These are phyloP conservation scores for Myxozyma geophila DNA, from an alignment of 805 yeast genomes.

Conservation along the genomic window DNA sequence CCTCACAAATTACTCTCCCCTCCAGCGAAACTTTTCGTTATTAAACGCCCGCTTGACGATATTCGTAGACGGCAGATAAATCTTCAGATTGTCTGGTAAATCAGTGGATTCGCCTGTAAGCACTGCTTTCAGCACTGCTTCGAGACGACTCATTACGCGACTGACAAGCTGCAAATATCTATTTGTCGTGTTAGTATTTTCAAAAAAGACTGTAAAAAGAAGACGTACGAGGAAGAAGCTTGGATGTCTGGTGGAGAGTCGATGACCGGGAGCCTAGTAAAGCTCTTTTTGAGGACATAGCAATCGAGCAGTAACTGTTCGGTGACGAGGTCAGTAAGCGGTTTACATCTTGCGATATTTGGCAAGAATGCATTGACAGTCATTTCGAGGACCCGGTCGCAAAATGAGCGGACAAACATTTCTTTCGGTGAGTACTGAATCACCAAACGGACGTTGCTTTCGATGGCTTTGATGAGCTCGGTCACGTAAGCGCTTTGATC, in stretches of 20 bases:
- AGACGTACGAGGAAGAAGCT: slow-evolving; percentile 21
- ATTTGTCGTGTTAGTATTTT: slow-evolving; percentile 27
- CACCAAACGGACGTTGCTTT: slow-evolving; percentile 45
- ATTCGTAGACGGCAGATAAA: slow-evolving; percentile 22
- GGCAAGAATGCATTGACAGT: slow-evolving; percentile 60
- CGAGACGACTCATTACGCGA: slow-evolving; percentile 52
- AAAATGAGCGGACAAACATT: slow-evolving; percentile 69
- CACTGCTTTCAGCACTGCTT: slow-evolving; percentile 69
- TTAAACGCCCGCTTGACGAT: slow-evolving; percentile 24
- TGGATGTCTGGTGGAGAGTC: slow-evolving; percentile 33
- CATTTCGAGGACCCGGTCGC: slow-evolving; percentile 75
- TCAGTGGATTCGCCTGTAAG: slow-evolving; percentile 56
- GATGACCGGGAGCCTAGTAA: slow-evolving; percentile 45
- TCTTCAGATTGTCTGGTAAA: slow-evolving; percentile 36
- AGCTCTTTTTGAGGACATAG: slow-evolving; percentile 61
- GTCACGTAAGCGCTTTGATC: slow-evolving; percentile 73
- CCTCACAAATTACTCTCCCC: slow-evolving; percentile 2
- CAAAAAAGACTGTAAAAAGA: slow-evolving; percentile 14
- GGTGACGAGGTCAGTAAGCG: slow-evolving; percentile 68
- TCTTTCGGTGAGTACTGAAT: slow-evolving; percentile 51
- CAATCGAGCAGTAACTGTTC: slow-evolving; percentile 83
- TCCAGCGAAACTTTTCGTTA: slow-evolving; percentile 32
- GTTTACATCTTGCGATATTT: slow-evolving; percentile 64
- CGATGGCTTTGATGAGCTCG: slow-evolving; percentile 56
- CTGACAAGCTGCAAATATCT: slow-evolving; percentile 53